These are phyloP conservation scores for Candida nitratophila DNA, from an alignment of 805 yeast genomes.

Conservation along the genomic window DNA sequence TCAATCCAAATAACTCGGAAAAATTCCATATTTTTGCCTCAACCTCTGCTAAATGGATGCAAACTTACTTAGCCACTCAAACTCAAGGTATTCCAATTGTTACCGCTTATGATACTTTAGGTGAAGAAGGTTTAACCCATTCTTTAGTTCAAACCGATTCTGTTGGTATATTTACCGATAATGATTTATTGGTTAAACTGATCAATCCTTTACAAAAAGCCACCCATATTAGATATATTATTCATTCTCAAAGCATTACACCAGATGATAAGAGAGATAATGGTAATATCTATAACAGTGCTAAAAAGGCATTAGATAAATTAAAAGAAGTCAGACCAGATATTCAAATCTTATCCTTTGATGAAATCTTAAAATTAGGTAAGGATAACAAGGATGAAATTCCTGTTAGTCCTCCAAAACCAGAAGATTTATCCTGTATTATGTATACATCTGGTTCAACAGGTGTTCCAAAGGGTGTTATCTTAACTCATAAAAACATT, in stretches of 20 bases:
- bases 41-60: constrained; percentile 89
- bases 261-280: constrained; percentile 54
- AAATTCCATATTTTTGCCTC: constrained; percentile 80
- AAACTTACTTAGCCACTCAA: constrained; percentile 70
- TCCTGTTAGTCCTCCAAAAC: constrained; percentile 38
- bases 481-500: constrained; percentile 56
- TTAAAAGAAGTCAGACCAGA: constrained; percentile 70
- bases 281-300: constrained; percentile 53
- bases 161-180: constrained; percentile 77
- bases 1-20: constrained; percentile 52
- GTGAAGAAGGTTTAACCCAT: constrained; percentile 81
- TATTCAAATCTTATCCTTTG: constrained; percentile 54
- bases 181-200: constrained; percentile 58
- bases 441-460: constrained; percentile 89
- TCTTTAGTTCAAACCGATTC: constrained; percentile 81
- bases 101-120: constrained; percentile 94
- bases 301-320: constrained; percentile 50
- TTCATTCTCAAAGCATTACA: constrained; percentile 60
- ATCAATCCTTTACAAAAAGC: constrained; percentile 67
- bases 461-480: constrained; percentile 82
- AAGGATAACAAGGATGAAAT: constrained; percentile 33
- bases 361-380: constrained; percentile 66
- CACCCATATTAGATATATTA: constrained; percentile 53
- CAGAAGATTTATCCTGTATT: constrained; percentile 61
- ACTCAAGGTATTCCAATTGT: constrained; percentile 81